phyloP scores from a whole-genome alignment of 2,329 filamentous ascomycete genomes.

The Geosmithia flava region DNA sequence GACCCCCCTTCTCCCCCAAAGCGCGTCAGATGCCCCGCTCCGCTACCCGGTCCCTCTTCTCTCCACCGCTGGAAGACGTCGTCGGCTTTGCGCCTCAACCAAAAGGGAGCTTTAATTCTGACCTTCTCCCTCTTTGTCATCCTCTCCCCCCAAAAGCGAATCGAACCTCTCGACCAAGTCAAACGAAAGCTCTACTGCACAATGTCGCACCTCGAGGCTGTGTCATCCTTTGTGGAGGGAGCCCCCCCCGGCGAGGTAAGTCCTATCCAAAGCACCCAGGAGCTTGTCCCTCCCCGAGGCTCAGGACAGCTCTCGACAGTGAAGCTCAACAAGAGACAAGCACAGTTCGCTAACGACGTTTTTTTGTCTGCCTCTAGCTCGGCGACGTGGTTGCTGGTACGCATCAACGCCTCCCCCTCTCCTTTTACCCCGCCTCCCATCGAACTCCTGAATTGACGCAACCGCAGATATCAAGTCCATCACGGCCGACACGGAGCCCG shows the following conservation, averaged over 20 bases:
- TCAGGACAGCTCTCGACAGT: not conserved
- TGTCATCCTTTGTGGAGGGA: constrained; percentile 83
- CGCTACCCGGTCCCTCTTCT: not conserved
- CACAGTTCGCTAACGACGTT: constrained; percentile 6
- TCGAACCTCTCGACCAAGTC: not conserved
- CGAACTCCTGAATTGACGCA: constrained; percentile 8
- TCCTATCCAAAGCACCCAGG: constrained; percentile 7
- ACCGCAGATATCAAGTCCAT: constrained; percentile 79
- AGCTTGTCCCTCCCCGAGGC: not conserved
- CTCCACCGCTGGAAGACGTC: not conserved
- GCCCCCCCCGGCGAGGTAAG: constrained; percentile 92
- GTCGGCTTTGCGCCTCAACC: not conserved
- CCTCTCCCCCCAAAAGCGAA: not conserved
- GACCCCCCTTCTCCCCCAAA: not conserved
- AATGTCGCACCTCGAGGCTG: constrained; percentile 27
- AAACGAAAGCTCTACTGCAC: not conserved
- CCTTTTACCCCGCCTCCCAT: not conserved
- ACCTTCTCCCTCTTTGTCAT: too few relatives aligned
- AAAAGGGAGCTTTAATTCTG: not conserved
- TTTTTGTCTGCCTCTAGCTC: constrained; percentile 39
- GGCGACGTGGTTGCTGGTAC: constrained; percentile 79
- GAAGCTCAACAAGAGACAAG: not conserved
- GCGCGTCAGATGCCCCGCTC: constrained; percentile 1
- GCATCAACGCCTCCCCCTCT: constrained; percentile 1
- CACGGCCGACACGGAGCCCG: constrained; percentile 50